Percentiles rank a stretch among this genome's conserved stretches.
These are phyloP conservation scores for Lepidium sativum DNA, from an alignment of 345 rosid species.

Conservation along the genomic window DNA sequence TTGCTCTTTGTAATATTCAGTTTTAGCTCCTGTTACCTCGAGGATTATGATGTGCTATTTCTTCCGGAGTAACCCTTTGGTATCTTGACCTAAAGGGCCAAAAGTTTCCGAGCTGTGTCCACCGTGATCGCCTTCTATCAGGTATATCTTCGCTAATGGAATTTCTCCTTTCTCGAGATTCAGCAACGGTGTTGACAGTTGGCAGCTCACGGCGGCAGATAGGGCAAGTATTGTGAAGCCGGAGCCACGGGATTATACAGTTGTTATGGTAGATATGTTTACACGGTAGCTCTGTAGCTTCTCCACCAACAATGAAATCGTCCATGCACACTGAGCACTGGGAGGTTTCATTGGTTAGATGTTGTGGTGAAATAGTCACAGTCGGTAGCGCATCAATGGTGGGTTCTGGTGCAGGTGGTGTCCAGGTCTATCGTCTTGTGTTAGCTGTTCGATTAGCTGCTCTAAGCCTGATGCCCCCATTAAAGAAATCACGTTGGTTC, in stretches of 20 bases:
- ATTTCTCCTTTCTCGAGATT: background rate
- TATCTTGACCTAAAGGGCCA: constrained; percentile 47
- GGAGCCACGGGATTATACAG: constrained; percentile 70
- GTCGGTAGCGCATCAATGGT: constrained; percentile 47
- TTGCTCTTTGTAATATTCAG: background rate
- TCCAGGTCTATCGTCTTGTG: constrained; percentile 65
- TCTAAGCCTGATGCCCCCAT: constrained; percentile 39
- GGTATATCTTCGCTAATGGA: constrained; percentile 1
- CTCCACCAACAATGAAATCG: constrained; percentile 60
- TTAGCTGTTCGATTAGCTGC: constrained; percentile 51
- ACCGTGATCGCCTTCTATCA: constrained; percentile 36
- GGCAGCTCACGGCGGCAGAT: constrained; percentile 51
- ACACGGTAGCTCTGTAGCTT: constrained; percentile 70
- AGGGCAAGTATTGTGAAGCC: constrained; percentile 79
- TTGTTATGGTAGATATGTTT: constrained; percentile 66
- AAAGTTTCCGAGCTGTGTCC: constrained; percentile 29
- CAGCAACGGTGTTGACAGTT: background rate
- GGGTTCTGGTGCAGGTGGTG: constrained; percentile 46
- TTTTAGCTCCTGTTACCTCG: constrained; percentile 31
- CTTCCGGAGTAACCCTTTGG: constrained; percentile 30
- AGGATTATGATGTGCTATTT: constrained; percentile 5
- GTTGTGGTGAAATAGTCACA: constrained; percentile 35
- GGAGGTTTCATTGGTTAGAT: constrained; percentile 44
- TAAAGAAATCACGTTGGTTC: constrained; percentile 38
- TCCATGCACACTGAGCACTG: constrained; percentile 71